Percentiles rank a stretch among this genome's conserved stretches.
phyloP scores from a whole-genome alignment of 2,329 filamentous ascomycete species.

The Phaeosphaeriaceae sp. region DNA sequence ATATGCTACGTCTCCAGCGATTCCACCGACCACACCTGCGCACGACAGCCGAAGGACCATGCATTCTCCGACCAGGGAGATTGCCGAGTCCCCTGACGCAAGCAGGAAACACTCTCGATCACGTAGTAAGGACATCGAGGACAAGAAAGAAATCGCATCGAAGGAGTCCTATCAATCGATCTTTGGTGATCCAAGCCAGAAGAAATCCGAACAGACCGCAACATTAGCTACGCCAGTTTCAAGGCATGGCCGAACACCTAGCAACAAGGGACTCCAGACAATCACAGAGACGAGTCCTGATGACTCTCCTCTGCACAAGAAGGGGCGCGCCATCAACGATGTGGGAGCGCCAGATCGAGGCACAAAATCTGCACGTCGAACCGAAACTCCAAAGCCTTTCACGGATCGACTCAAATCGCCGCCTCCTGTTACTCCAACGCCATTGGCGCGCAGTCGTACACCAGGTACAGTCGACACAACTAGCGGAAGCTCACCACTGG shows the following conservation, averaged over 20 bases:
- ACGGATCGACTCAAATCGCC: constrained; percentile 45
- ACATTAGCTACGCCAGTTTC: constrained; percentile 30
- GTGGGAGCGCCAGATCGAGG: constrained; percentile 52
- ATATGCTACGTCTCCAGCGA: constrained; percentile 37
- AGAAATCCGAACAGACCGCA: constrained; percentile 22
- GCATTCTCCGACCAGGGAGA: constrained; percentile 19
- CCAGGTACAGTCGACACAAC: constrained; percentile 37
- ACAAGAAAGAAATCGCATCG: neutral
- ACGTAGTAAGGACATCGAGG: constrained; percentile 14
- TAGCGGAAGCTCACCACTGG: constrained; percentile 22
- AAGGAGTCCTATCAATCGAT: constrained; percentile 40
- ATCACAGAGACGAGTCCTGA: constrained; percentile 61
- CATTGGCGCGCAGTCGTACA: constrained; percentile 28
- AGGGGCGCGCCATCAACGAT: constrained; percentile 52
- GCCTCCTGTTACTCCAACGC: constrained; percentile 39
- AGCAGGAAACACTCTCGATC: constrained; percentile 17
- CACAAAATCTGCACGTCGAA: constrained; percentile 50
- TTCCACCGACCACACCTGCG: constrained; percentile 25
- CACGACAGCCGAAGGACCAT: constrained; percentile 15
- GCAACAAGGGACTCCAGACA: constrained; percentile 52
- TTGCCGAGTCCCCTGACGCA: constrained; percentile 7
- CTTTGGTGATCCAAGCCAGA: constrained; percentile 42
- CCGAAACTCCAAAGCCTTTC: constrained; percentile 38
- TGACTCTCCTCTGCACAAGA: constrained; percentile 49
- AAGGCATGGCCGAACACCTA: constrained; percentile 37